Conservation (phyloP, 805 yeast species). For the Suhomyces pyralidae region DNA sequence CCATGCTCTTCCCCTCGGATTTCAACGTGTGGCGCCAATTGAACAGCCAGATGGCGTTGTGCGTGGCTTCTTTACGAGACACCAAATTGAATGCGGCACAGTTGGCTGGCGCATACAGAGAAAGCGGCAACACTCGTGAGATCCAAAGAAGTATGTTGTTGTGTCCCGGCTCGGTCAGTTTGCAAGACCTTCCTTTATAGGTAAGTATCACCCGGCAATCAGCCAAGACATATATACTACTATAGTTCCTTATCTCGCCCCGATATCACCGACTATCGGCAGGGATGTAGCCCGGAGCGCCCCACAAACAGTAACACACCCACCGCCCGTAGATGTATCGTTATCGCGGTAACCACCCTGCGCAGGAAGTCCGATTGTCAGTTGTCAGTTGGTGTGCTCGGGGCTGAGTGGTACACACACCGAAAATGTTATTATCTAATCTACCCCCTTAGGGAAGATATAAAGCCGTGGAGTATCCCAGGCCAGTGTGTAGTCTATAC, state of each 20-base stretch:
- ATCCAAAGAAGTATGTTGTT: constrained; percentile 68
- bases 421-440: neutral
- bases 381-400: neutral
- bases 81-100: constrained; percentile 49
- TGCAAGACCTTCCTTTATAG: neutral
- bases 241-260: neutral
- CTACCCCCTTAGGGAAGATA: neutral
- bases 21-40: constrained; percentile 67
- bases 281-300: neutral
- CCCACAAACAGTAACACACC: neutral
- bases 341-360: neutral
- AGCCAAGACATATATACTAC: neutral
- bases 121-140: constrained; percentile 47
- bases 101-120: constrained; percentile 51
- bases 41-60: constrained; percentile 52
- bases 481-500: neutral
- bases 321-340: neutral
- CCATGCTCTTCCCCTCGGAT: constrained; percentile 72
- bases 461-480: neutral
- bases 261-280: neutral
- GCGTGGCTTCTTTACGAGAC: constrained; percentile 52
- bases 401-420: neutral
- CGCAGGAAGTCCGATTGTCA: neutral
- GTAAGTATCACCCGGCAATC: neutral
- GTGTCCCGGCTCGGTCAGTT: constrained; percentile 39